These are phyloP conservation scores for Neurospora sp. DNA, from an alignment of 2,329 filamentous ascomycete species.

Conservation along the genomic window DNA sequence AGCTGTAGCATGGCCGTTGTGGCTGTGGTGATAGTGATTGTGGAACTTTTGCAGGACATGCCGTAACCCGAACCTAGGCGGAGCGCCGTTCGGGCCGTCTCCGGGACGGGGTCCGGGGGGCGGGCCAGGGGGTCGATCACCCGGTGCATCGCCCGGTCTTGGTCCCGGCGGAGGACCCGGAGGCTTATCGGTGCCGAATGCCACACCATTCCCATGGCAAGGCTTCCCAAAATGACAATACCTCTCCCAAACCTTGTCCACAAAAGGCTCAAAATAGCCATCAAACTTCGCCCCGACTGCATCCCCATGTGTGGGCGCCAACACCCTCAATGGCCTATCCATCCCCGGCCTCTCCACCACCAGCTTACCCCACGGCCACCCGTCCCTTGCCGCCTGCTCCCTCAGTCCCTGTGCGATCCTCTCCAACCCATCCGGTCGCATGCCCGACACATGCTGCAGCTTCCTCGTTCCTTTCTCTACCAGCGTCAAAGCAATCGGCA, in stretches of 20 bases:
- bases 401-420: slow-evolving; percentile 42
- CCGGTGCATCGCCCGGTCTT: not conserved
- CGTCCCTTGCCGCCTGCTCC: slow-evolving; percentile 45
- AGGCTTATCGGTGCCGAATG: not conserved
- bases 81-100: not conserved
- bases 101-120: not conserved
- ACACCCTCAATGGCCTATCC: slow-evolving; percentile 26
- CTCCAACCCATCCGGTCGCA: slow-evolving; percentile 45
- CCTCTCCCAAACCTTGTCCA: slow-evolving; percentile 32
- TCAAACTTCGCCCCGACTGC: slow-evolving; percentile 34
- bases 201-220: not conserved
- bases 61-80: not conserved
- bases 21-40: not conserved
- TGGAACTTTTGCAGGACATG: not conserved
- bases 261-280: slow-evolving; percentile 32
- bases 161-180: not conserved
- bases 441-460: slow-evolving; percentile 45
- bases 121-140: not conserved
- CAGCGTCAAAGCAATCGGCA: slow-evolving; percentile 44
- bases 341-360: slow-evolving; percentile 22
- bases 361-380: slow-evolving; percentile 51
- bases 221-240: slow-evolving; percentile 16
- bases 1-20: not conserved
- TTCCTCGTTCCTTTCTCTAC: slow-evolving; percentile 28
- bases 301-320: slow-evolving; percentile 34